Evolutionary conservation across 441 rosid species (phyloP).

Genomic region (Erysimum pusillum): DNA sequence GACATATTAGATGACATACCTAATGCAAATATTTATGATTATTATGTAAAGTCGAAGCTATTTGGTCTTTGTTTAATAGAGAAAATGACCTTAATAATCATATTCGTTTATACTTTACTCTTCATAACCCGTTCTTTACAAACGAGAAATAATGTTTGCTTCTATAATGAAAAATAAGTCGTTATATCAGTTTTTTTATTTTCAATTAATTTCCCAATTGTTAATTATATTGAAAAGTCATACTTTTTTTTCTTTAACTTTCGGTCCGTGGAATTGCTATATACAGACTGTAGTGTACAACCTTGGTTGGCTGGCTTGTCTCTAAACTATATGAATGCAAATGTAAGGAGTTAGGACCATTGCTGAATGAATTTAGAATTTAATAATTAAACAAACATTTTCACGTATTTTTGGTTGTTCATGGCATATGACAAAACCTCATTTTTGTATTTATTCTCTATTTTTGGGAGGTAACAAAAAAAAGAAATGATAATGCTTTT

Average conservation of each 20-base stretch:
- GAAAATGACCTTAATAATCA: conserved; percentile 31
- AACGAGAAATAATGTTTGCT: conserved; percentile 11
- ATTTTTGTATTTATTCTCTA: conserved; percentile 19
- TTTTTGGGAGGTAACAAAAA: not conserved
- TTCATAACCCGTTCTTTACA: not conserved
- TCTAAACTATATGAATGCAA: conserved; percentile 36
- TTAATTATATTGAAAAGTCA: not conserved
- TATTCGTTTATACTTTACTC: conserved; percentile 22
- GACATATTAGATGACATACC: conserved; percentile 42
- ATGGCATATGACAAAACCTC: conserved; percentile 18
- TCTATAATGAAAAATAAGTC: conserved; percentile 1
- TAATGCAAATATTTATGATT: conserved; percentile 31
- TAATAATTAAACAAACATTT: conserved; percentile 6
- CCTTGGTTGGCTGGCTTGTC: conserved; percentile 40
- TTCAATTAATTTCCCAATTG: not conserved
- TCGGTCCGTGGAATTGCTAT: conserved; percentile 39
- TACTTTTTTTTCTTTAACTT: not conserved
- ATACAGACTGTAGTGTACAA: conserved; percentile 40
- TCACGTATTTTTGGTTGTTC: conserved; percentile 29
- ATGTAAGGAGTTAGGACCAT: conserved; percentile 40
- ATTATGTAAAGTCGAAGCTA: conserved; percentile 44
- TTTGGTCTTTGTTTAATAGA: conserved; percentile 15
- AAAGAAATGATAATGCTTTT: not conserved
- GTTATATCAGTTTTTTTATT: conserved; percentile 2
- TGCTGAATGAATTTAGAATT: conserved; percentile 39